Conservation (phyloP, 2,329 filamentous ascomycete genomes). For the Fulvia fulva region DNA sequence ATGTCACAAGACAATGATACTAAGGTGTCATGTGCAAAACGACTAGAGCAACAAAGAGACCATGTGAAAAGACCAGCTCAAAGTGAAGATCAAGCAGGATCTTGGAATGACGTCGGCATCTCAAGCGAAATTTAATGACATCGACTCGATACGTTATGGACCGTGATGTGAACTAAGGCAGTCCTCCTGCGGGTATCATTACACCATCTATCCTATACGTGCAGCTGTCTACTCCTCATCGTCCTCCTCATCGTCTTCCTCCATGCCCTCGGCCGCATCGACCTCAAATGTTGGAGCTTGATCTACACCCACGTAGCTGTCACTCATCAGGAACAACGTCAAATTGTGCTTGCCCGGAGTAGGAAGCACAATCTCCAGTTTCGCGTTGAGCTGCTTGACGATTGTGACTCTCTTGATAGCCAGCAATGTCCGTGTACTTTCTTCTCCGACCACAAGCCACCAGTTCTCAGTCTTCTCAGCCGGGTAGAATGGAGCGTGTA, state of each 20-base stretch:
- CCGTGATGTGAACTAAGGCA: background rate
- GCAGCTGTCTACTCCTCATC: slow-evolving; percentile 46
- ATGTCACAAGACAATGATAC: background rate
- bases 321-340: slow-evolving; percentile 92
- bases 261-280: slow-evolving; percentile 85
- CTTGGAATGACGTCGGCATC: background rate
- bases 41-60: background rate
- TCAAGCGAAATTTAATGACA: background rate
- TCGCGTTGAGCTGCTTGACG: slow-evolving; percentile 69
- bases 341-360: slow-evolving; percentile 78
- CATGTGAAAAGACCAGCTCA: background rate
- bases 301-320: slow-evolving; percentile 94
- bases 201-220: background rate
- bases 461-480: slow-evolving; percentile 91
- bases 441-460: slow-evolving; percentile 96
- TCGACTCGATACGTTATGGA: background rate
- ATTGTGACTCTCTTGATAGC: slow-evolving; percentile 95
- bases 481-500: slow-evolving; percentile 95
- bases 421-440: slow-evolving; percentile 78
- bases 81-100: background rate
- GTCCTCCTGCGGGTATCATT: slow-evolving; percentile 4
- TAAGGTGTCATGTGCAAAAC: background rate
- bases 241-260: slow-evolving; percentile 85
- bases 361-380: slow-evolving; percentile 84
- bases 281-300: slow-evolving; percentile 89